These are phyloP conservation scores for Fusarium musae DNA, from an alignment of 2,329 filamentous ascomycete genomes.

Conservation along the genomic window DNA sequence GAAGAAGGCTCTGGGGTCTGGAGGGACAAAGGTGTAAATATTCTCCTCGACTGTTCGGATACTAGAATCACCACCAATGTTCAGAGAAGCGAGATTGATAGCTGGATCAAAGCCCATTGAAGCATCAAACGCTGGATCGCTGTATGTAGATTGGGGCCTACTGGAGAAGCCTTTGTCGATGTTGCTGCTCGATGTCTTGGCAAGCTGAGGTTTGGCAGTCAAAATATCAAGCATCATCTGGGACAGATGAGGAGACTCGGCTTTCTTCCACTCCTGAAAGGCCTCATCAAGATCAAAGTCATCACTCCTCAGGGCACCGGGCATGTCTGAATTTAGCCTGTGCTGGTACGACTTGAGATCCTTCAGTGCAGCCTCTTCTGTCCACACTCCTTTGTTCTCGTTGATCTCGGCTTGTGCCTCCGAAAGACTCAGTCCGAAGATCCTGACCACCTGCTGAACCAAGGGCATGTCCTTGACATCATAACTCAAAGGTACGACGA, in stretches of 20 bases:
- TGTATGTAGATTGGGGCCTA: constrained; percentile 59
- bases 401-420: constrained; percentile 91
- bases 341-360: constrained; percentile 96
- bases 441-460: constrained; percentile 85
- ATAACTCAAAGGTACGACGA: constrained; percentile 84
- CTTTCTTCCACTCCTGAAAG: constrained; percentile 90
- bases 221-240: constrained; percentile 94
- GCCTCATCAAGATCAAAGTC: constrained; percentile 93
- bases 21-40: constrained; percentile 89
- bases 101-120: constrained; percentile 70
- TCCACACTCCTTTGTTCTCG: constrained; percentile 83
- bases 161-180: constrained; percentile 67
- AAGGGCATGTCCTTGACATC: constrained; percentile 98
- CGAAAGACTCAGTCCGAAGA: constrained; percentile 83
- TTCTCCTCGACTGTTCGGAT: constrained; percentile 69
- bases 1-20: constrained; percentile 84
- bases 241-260: constrained; percentile 86
- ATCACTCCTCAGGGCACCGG: constrained; percentile 79
- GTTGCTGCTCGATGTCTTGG: constrained; percentile 75
- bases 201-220: constrained; percentile 84
- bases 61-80: constrained; percentile 65
- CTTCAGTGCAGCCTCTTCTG: constrained; percentile 86
- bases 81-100: constrained; percentile 73
- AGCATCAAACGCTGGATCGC: constrained; percentile 61
- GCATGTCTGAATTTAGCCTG: constrained; percentile 82